Evolutionary conservation across 2,329 filamentous ascomycete genomes (phyloP).

Genomic region (Fusarium multiceps): DNA sequence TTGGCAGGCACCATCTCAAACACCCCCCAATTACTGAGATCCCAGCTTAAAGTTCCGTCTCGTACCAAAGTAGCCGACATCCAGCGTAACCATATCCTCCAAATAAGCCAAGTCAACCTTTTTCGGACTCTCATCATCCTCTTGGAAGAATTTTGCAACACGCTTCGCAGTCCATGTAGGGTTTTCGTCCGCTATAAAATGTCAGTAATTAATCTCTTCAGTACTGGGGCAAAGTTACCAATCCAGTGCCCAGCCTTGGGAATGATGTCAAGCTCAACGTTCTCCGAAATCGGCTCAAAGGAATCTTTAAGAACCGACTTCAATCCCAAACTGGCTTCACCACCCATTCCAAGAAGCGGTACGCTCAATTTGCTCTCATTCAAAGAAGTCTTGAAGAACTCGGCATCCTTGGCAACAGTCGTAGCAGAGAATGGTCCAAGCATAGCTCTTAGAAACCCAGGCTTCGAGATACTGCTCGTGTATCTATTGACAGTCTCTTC

Average conservation of each 20-base stretch:
- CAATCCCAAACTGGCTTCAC: conserved; percentile 43
- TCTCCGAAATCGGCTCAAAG: conserved; percentile 16
- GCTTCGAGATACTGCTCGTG: conserved; percentile 55
- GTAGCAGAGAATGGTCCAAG: conserved; percentile 51
- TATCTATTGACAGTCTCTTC: conserved; percentile 55
- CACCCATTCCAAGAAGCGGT: conserved; percentile 42
- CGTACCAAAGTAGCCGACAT: conserved; percentile 31
- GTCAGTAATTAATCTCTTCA: conserved; percentile 5
- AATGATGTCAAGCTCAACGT: conserved; percentile 37
- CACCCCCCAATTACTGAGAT: not conserved
- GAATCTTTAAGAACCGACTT: conserved; percentile 2
- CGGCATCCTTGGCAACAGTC: conserved; percentile 49
- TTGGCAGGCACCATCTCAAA: not conserved
- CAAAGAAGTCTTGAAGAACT: conserved; percentile 52
- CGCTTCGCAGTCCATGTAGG: conserved; percentile 38
- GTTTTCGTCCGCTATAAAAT: conserved; percentile 39
- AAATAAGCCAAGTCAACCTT: conserved; percentile 33
- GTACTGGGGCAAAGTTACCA: conserved; percentile 15
- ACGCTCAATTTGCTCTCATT: conserved; percentile 22
- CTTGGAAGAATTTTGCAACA: conserved; percentile 31
- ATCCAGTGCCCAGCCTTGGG: conserved; percentile 47
- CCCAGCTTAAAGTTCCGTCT: conserved; percentile 1
- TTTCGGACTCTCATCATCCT: conserved; percentile 2
- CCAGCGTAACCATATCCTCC: conserved; percentile 32
- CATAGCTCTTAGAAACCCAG: conserved; percentile 56